Percentiles rank a stretch among this genome's conserved stretches.
These are phyloP conservation scores for Tuber magnatum DNA, from an alignment of 495 filamentous ascomycete genomes.

Conservation along the genomic window DNA sequence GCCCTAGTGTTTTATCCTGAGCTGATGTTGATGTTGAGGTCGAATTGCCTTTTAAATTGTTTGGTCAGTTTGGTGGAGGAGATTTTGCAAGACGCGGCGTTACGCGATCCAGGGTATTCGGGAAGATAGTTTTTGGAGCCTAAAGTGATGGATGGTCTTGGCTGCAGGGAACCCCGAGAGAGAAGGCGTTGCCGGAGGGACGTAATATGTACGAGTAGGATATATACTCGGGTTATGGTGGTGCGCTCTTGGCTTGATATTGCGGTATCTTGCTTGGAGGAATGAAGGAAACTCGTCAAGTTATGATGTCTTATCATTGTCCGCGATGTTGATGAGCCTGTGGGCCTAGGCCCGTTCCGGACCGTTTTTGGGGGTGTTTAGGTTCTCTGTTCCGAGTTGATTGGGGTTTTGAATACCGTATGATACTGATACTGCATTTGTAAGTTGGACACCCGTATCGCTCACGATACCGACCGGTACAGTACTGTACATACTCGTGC, in stretches of 20 bases:
- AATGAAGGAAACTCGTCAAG: too few relatives aligned
- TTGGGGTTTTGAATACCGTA: not conserved
- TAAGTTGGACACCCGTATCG: not conserved
- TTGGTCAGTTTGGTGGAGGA: not conserved
- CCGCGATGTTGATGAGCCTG: too few relatives aligned
- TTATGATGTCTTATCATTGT: too few relatives aligned
- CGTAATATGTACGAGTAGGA: not conserved
- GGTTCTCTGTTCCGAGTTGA: too few relatives aligned
- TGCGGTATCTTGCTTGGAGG: too few relatives aligned
- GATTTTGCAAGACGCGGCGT: not conserved
- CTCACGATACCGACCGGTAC: too few relatives aligned
- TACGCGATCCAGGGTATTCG: not conserved
- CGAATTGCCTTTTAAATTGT: not conserved
- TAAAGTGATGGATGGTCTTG: not conserved
- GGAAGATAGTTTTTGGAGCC: not conserved
- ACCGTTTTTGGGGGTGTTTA: too few relatives aligned
- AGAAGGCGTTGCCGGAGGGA: not conserved
- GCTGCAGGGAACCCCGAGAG: not conserved
- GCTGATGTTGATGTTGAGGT: not conserved
- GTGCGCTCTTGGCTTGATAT: not conserved
- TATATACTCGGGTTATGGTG: not conserved
- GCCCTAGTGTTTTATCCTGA: not conserved
- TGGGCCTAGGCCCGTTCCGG: not conserved
- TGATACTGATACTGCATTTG: not conserved
- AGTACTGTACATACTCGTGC: not conserved